Base-by-base conservation (phyloP, 495 filamentous ascomycete genomes). In the Trichoderma gamsii region DNA sequence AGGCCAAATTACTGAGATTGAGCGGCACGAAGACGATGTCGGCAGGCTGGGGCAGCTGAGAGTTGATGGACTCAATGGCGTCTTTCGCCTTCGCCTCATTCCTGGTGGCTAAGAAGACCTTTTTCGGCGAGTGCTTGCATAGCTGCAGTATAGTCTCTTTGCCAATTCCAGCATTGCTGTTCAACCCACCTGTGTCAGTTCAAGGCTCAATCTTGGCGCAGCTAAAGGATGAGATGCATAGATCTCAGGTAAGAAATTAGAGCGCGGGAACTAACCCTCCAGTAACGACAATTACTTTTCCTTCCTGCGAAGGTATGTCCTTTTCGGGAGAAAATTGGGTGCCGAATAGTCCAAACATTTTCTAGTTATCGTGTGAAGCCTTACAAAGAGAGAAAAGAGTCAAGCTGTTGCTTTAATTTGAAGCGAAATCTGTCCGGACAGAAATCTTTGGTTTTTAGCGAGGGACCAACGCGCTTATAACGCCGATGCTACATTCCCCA, bases 51-150 rank as follows among this genome's bases (percentile, higher is more conserved):
- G 64, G 61, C 41, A 68, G 41, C 25, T 32, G 52, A 65, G 18
- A 35, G 21, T 46, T 21, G 69, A 73, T 71, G 15, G 73, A 69
- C 21, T 51, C 66, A 44, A 65, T 65, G 32, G 69, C 72, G 2
- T 71, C 69, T 61, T 72, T 64, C 11, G 68, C 69, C 51, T 74
- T 78, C 41, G 73, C 73, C 43, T 77, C 73, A 9, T 76, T 85
- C 56, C 89, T 86, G 4, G 87, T 86, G 65, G 83, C 84, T 65
- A 92, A 80, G 77, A 84, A 90, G 66, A 93, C 86, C 18, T 84
- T 82, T 11, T 81, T 73, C 18, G 89, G 87, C 44, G 79, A 70
- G 72, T 90, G 89, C 66, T 81, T 80, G 27, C 86, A 85, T 12
- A 90, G 82, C 35, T 87, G 83, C 67, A 84, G 76, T 63, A 90